Base-by-base conservation (phyloP, 2,329 filamentous ascomycete species). In the Alternaria conjuncta region DNA sequence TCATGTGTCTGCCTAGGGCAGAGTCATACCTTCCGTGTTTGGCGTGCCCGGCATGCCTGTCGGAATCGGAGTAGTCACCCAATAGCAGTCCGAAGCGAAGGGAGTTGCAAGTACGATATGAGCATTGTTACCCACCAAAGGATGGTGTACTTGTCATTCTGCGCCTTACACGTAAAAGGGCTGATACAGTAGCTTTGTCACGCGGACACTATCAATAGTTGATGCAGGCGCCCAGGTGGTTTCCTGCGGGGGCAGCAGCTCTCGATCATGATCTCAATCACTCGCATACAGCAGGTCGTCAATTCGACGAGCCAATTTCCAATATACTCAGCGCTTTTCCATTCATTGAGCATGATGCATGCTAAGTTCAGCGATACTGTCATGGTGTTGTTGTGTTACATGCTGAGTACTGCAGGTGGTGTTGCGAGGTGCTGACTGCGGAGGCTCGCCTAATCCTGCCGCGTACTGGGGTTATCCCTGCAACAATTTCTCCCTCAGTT, bases 401-500 rank as follows among this genome's bases (percentile, higher is more conserved):
- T 18, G 13, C 5, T 13, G 32, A 23, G 23, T 21, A 13, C 3
- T 11, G 30, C 11, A 25, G 7, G 45, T 21, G 46, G 18, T 36
- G 51, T 2, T 60, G 23, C 7, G 43, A 46, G 50, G 43, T 63
- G 64, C 65, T 51, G 67, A 71, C 68, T 49, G 41, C 67, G 45
- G 66, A 55, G 46, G 21, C 55, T 71, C 68, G 66, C 67, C 68
- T 63, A 63, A 6, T 57, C 57, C 66, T 57, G 63, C 61, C 59
- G 44, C 50, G 58, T 60, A 55, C 50, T 51, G 30, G 60, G 70
- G 67, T 55, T 41, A 73, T 69, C 74, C 76, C 71, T 76, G 74
- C 72, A 75, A 75, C 68, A 73, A 73, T 75, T 78, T 75, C 64
- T 59, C 58, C 65, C 47, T 67, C 58, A 71, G 64, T 72, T 74